A percentile compares a stretch with the other conserved stretches of the same genome.
phyloP scores from a whole-genome alignment of 257 asterid genomes.

The Fraxinus excelsior region DNA sequence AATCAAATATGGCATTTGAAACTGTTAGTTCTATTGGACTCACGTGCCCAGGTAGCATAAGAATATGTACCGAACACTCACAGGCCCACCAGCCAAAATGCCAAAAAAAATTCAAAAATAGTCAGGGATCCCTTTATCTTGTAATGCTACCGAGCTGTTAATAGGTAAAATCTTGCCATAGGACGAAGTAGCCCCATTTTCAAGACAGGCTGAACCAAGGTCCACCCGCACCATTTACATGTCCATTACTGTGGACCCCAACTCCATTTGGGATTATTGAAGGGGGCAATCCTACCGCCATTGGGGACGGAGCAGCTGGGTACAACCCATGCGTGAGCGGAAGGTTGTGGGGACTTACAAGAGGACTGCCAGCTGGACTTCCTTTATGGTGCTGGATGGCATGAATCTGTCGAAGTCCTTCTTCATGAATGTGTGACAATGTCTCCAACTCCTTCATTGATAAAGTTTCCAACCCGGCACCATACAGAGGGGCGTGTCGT shows the following conservation, averaged over 20 bases:
- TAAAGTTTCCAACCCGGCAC: slow-evolving; percentile 84
- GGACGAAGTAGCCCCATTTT: slow-evolving; percentile 21
- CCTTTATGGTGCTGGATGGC: slow-evolving; percentile 75
- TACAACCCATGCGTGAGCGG: slow-evolving; percentile 59
- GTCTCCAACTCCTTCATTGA: slow-evolving; percentile 93
- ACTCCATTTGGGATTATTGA: slow-evolving; percentile 62
- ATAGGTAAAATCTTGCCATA: slow-evolving; percentile 11
- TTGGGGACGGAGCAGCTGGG: slow-evolving; percentile 62
- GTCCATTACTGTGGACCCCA: slow-evolving; percentile 75
- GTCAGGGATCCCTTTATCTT: slow-evolving; percentile 21
- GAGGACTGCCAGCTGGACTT: slow-evolving; percentile 68
- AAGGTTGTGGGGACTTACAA: slow-evolving; percentile 60
- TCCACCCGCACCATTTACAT: slow-evolving; percentile 60
- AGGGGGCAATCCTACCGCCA: slow-evolving; percentile 77
- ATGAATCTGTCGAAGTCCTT: slow-evolving; percentile 89
- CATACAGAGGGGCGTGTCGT: slow-evolving; percentile 93
- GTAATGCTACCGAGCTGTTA: slow-evolving; percentile 16
- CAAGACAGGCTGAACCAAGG: slow-evolving; percentile 85
- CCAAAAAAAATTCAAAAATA: slow-evolving; percentile 29
- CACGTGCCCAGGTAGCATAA: slow-evolving; percentile 16
- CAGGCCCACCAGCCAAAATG: slow-evolving; percentile 35
- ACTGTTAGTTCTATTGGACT: slow-evolving; percentile 35
- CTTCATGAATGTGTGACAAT: slow-evolving; percentile 85
- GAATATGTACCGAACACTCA: slow-evolving; percentile 25
- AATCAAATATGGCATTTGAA: slow-evolving; percentile 44